Base-by-base conservation (phyloP, 2,329 filamentous ascomycete species). In the Trichoderma harzianum region DNA sequence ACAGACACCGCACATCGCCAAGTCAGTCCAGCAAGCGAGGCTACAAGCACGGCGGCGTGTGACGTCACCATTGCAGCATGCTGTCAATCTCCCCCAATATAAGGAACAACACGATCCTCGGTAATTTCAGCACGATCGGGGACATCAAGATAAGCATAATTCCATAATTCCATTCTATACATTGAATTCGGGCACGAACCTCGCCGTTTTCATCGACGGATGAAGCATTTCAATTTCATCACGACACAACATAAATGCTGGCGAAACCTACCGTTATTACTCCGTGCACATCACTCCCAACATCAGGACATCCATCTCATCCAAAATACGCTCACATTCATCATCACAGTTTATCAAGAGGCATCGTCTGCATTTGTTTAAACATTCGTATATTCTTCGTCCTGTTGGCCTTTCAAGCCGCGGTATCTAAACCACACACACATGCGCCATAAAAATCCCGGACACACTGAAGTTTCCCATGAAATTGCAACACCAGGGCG, bases 351-450 rank as follows among this genome's bases (percentile, higher is more conserved):
- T 16, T 36, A 28, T 30, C 11, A 51, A 47, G 7, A 21, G 43
- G 43, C n/a, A 21, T 7, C 43, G 10, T 16, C n/a, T 2, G 16
- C 26, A n/a, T 24, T 57, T 53, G n/a, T 69, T 68, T 73, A 79
- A 80, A 78, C 74, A 74, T 75, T 82, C 80, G 78, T 82, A 75
- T 82, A 81, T 82, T 82, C 79, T 80, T 80, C 78, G 77, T 80
- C 76, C 78, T 74, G 77, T 77, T 74, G 77, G 74, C 73, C 73
- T 77, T 73, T 74, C 71, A 75, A 75, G 78, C 78, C 76, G 76
- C 77, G 74, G 74, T 74, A 75, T 79, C 75, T 75, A 75, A 79
- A 77, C 75, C 76, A 73, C 76, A 77, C 76, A 77, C 76, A 79
- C 65, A 64, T 72, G 77, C 78, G 76, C 79, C 78, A 72, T 76